Evolutionary conservation across 2,329 filamentous ascomycete genomes (phyloP).

Genomic region (Teratosphaeria destructans): DNA sequence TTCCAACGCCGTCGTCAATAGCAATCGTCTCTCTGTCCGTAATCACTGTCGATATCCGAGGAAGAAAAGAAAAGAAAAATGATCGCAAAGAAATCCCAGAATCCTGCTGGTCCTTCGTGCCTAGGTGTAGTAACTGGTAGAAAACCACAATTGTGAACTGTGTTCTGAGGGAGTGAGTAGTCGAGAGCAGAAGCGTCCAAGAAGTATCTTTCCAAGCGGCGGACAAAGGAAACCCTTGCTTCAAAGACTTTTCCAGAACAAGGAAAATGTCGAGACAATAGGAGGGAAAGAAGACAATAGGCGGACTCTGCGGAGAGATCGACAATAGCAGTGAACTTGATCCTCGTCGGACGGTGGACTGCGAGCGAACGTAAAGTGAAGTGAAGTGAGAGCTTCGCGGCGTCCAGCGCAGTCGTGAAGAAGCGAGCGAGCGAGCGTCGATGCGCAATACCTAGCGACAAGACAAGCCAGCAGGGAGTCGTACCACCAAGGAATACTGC

Average conservation of each 20-base stretch:
- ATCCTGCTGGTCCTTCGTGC: background rate
- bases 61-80: background rate
- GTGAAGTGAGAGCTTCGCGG: background rate
- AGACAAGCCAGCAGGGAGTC: background rate
- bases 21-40: background rate
- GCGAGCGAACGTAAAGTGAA: background rate
- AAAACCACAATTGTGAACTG: background rate
- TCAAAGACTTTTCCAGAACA: background rate
- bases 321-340: background rate
- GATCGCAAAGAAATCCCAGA: background rate
- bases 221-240: background rate
- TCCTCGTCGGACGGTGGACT: background rate
- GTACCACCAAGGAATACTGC: background rate
- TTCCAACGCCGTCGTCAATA: background rate
- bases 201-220: background rate
- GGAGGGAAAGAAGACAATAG: background rate
- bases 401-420: background rate
- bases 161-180: background rate
- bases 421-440: background rate
- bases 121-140: background rate
- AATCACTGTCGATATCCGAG: background rate
- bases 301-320: background rate
- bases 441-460: background rate
- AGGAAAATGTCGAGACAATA: background rate
- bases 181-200: background rate